Evolutionary conservation across 495 filamentous ascomycete species (phyloP).

Genomic region (Bombardia bombarda): DNA sequence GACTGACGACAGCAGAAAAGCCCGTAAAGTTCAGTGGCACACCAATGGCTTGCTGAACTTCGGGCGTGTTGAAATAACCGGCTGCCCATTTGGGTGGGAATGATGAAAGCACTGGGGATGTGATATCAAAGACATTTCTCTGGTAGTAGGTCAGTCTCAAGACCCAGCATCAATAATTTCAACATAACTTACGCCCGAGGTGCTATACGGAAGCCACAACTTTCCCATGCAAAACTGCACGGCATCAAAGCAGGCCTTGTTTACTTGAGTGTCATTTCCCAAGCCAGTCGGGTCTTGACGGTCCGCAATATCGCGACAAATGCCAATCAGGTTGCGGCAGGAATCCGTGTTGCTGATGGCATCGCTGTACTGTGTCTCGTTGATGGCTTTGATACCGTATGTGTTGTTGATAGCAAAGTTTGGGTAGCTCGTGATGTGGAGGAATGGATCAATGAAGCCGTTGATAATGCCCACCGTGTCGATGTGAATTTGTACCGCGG

Average conservation of each 20-base stretch:
- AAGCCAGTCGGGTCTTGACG: neutral
- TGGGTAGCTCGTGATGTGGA: conserved; percentile 58
- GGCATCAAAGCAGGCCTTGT: neutral
- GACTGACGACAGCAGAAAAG: neutral
- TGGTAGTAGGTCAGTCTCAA: neutral
- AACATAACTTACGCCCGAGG: neutral
- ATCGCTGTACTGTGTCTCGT: conserved; percentile 7
- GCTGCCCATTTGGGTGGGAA: conserved; percentile 48
- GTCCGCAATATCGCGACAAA: neutral
- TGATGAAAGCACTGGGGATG: conserved; percentile 36
- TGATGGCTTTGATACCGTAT: conserved; percentile 58
- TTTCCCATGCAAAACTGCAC: neutral
- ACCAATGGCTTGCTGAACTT: conserved; percentile 50
- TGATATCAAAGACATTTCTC: conserved; percentile 41
- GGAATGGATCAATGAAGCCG: conserved; percentile 62
- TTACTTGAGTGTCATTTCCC: neutral
- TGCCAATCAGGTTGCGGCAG: neutral
- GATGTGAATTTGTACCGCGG: conserved; percentile 26
- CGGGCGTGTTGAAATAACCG: conserved; percentile 47
- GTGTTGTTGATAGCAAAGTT: conserved; percentile 68
- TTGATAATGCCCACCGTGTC: conserved; percentile 55
- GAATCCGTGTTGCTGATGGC: neutral
- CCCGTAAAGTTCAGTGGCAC: conserved; percentile 52
- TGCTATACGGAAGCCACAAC: neutral
- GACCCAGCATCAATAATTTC: neutral